Base-by-base conservation (phyloP, 2,329 filamentous ascomycete genomes). In the Monilinia vaccinii-corymbosi region DNA sequence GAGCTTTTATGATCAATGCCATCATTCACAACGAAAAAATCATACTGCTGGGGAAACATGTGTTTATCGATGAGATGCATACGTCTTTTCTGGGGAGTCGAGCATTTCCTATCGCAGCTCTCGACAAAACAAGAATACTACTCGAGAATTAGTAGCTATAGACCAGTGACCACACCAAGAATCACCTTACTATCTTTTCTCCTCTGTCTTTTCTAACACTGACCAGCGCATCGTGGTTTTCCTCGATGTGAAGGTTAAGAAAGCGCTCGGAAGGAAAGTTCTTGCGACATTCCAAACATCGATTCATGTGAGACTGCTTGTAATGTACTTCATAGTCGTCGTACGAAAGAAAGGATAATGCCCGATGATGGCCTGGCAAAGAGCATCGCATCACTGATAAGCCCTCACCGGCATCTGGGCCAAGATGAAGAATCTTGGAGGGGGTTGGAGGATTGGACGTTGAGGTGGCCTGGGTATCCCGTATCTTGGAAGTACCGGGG, bases 21-120 rank as follows among this genome's bases (percentile, higher is more conserved):
- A 63, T 90, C 85, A 65, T 91, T 89, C 3, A 95, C 87, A 56
- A 97, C 83, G 53, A 85, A 84, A 69, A 95, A 96, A 73, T 95
- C 93, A 75, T 91, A 96, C 68, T 89, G 88, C 71, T 83, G 85
- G 13, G 92, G 93, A 71, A 94, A 99, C 75, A 87, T 81, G 74
- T 99, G 94, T 75, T 96, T 97, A 77, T 96, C 92, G 66, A 96
- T 90, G 65, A 96, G 79, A 77, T 99, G 93, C 72, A 90, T 83
- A 38, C 89, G 82, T 48, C 94, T 83, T 74, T 96, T 97, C 69
- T 89, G 85, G 34, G 88, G 85, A 4, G 89, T 91, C 59, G 83
- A 84, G 75, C 92, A 97, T 71, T 91, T 86, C 65, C 88, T 83
- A 61, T 94, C 89, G 73, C 94, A 99, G 52, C 81, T 86, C 70